phyloP scores from a whole-genome alignment of 352 stramenopile species.

The Globisporangium takayamanum region DNA sequence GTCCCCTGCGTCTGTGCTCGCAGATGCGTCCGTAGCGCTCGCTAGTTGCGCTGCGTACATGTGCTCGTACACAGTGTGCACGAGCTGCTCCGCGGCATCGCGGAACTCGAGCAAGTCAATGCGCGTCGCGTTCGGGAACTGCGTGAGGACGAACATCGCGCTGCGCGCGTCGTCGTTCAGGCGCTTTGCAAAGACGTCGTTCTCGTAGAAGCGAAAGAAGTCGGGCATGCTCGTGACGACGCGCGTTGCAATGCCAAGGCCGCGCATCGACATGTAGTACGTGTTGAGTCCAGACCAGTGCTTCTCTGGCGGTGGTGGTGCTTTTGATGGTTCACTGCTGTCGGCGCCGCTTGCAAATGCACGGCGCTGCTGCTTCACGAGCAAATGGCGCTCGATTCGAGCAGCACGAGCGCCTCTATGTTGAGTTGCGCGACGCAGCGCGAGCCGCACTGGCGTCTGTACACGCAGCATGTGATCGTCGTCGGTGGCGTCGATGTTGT shows the following conservation, averaged over 20 bases:
- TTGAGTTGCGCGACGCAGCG: not conserved
- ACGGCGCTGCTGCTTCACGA: not conserved
- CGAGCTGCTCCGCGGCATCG: conserved; percentile 25
- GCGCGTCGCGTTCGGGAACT: conserved; percentile 22
- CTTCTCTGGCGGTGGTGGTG: not conserved
- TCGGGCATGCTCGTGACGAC: conserved; percentile 13
- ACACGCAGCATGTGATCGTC: no score
- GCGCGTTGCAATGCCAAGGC: conserved; percentile 15
- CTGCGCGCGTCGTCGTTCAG: conserved; percentile 28
- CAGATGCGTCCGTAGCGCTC: not conserved
- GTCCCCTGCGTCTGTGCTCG: conserved; percentile 3
- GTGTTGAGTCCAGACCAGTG: conserved; percentile 4
- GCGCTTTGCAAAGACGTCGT: conserved; percentile 24
- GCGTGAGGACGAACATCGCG: conserved; percentile 48
- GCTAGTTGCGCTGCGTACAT: conserved; percentile 23
- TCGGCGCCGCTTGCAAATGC: not conserved
- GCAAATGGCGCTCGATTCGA: no score
- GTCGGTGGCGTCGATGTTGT: no score
- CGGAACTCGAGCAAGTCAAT: conserved; percentile 43
- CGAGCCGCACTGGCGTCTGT: no score
- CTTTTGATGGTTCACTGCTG: not conserved
- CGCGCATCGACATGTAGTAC: conserved; percentile 11
- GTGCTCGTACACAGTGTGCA: conserved; percentile 34
- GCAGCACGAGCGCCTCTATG: no score
- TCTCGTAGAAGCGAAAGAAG: conserved; percentile 25